A percentile compares a stretch with the other conserved stretches of the same genome.
Conservation (phyloP, 1,284 basidiomycete genomes). For the Trametes polyzona region DNA sequence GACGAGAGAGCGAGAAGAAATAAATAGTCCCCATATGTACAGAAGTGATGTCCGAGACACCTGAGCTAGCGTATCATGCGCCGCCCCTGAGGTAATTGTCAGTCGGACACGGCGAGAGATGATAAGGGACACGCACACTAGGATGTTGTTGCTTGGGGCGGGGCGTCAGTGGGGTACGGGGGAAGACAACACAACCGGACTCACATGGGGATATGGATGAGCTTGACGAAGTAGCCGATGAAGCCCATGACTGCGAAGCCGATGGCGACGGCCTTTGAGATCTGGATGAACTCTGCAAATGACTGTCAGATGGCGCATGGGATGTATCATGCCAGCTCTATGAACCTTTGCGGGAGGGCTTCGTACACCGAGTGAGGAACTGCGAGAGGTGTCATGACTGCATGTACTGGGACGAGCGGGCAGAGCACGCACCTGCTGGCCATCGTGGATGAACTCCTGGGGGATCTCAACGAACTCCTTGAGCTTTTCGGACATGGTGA, state of each 20-base stretch:
- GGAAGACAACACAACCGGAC: conserved; percentile 39
- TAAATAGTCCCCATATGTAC: conserved; percentile 30
- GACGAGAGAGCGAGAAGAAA: conserved; percentile 10
- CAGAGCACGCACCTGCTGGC: conserved; percentile 75
- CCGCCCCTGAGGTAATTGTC: conserved; percentile 47
- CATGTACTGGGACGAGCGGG: neutral
- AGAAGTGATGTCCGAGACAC: conserved; percentile 16
- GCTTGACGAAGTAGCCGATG: conserved; percentile 94
- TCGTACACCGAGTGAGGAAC: conserved; percentile 98
- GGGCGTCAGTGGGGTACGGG: conserved; percentile 28
- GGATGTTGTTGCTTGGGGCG: conserved; percentile 82
- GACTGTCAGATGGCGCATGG: neutral
- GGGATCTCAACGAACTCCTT: conserved; percentile 92
- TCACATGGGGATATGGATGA: conserved; percentile 95
- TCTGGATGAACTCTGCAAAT: conserved; percentile 83
- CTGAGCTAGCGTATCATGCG: conserved; percentile 44
- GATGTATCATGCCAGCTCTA: neutral
- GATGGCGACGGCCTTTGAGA: conserved; percentile 91
- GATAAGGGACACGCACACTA: conserved; percentile 72
- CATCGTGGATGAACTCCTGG: conserved; percentile 91
- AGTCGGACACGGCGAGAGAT: neutral
- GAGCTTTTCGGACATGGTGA: conserved; percentile 87
- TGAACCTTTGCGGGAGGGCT: conserved; percentile 92
- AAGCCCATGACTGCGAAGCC: conserved; percentile 98
- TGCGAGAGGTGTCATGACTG: conserved; percentile 37